Evolutionary conservation across 2,329 filamentous ascomycete species (phyloP).

Genomic region (Daldinia sp.): DNA sequence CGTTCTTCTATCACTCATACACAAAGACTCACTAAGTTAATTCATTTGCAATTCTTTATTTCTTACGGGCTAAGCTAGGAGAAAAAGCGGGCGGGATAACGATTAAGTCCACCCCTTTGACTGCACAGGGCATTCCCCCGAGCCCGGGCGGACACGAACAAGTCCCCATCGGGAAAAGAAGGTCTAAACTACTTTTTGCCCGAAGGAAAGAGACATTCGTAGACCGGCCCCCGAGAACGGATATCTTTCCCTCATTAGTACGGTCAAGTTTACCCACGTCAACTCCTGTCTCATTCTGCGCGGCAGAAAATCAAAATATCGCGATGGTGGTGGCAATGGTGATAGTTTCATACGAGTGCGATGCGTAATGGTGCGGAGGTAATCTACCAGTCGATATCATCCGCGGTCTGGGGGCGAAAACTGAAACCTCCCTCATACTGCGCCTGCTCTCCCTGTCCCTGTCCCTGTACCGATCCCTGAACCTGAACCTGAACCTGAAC

Average conservation of each 20-base stretch:
- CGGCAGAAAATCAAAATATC: conserved; percentile 34
- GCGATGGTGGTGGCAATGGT: conserved; percentile 17
- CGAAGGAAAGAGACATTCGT: conserved; percentile 7
- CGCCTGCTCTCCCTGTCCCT: neutral
- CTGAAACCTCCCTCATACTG: conserved; percentile 8
- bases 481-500: no score
- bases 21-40: conserved; percentile 20
- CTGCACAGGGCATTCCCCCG: conserved; percentile 99
- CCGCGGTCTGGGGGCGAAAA: conserved; percentile 1
- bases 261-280: conserved; percentile 67
- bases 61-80: conserved; percentile 21
- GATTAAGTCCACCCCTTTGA: conserved; percentile 87
- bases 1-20: neutral
- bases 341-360: no score
- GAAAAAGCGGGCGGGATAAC: conserved; percentile 69
- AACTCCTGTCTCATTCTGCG: conserved; percentile 42
- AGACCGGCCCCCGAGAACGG: conserved; percentile 53
- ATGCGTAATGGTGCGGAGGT: conserved; percentile 16
- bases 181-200: neutral
- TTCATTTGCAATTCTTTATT: conserved; percentile 19
- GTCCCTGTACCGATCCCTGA: neutral
- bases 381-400: conserved; percentile 32
- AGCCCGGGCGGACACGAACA: neutral
- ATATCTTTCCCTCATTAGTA: conserved; percentile 99
- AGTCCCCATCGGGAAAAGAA: conserved; percentile 47